Conservation (phyloP, 2,329 filamentous ascomycete species). For the Cladosporium phlei region DNA sequence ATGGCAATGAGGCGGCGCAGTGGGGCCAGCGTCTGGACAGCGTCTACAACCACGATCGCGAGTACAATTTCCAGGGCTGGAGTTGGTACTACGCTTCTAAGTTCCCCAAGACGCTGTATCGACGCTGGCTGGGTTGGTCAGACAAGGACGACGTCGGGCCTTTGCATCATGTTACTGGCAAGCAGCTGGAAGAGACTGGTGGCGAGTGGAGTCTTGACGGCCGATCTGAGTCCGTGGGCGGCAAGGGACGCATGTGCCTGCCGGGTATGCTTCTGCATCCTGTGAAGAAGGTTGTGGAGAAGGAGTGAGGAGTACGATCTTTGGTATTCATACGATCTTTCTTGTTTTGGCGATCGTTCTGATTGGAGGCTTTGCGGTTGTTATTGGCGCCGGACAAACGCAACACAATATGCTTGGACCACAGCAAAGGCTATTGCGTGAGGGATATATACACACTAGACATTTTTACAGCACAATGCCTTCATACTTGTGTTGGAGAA, state of each 20-base stretch:
- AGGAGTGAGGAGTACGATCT: too few relatives aligned
- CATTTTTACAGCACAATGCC: too few relatives aligned
- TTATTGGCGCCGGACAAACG: too few relatives aligned
- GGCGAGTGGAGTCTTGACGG: conserved; percentile 7
- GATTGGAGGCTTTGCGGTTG: too few relatives aligned
- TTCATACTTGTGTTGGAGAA: too few relatives aligned
- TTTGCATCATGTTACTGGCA: conserved; percentile 58
- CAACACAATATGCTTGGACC: too few relatives aligned
- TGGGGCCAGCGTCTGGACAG: conserved; percentile 42
- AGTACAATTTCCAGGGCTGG: conserved; percentile 82
- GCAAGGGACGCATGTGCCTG: conserved; percentile 47
- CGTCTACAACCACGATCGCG: conserved; percentile 58
- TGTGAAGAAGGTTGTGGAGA: conserved; percentile 44
- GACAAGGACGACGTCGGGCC: conserved; percentile 75
- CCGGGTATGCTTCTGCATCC: conserved; percentile 45
- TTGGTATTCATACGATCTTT: too few relatives aligned
- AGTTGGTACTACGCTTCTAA: conserved; percentile 90
- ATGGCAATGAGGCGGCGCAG: conserved; percentile 51
- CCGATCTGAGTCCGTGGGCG: conserved; percentile 50
- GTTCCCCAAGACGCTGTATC: conserved; percentile 77
- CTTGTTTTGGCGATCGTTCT: too few relatives aligned
- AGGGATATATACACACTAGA: too few relatives aligned
- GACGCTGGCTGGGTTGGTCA: conserved; percentile 77
- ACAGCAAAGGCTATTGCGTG: too few relatives aligned
- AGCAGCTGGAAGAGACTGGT: conserved; percentile 35